Evolutionary conservation across 768 basidiomycete genomes (phyloP).

Genomic region (Leccinum incarnatum): DNA sequence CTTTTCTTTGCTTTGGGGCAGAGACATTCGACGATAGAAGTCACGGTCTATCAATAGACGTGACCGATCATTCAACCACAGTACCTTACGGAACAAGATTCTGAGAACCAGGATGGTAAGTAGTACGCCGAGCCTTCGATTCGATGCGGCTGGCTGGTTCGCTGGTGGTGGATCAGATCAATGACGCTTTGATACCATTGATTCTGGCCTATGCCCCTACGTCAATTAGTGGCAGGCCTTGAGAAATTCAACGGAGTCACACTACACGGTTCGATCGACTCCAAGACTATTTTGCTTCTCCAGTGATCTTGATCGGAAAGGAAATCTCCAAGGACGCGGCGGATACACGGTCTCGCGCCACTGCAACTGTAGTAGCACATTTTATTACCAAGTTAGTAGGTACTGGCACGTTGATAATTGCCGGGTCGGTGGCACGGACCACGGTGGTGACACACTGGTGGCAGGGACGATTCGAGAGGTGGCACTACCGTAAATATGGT

Average conservation of each 20-base stretch:
- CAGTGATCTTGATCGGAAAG: background rate
- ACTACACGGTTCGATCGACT: background rate
- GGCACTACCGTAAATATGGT: background rate
- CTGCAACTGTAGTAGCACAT: background rate
- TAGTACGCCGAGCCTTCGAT: background rate
- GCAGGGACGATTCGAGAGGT: conserved; percentile 2
- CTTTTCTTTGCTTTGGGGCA: background rate
- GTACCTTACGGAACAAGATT: background rate
- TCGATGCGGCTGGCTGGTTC: background rate
- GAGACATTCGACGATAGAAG: background rate
- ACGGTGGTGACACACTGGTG: conserved; percentile 1
- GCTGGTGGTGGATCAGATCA: background rate
- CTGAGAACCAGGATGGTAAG: background rate
- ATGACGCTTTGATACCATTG: background rate
- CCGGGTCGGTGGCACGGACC: background rate
- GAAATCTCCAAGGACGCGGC: background rate
- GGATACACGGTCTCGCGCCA: background rate
- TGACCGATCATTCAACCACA: background rate
- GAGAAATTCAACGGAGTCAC: background rate
- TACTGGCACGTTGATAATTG: background rate
- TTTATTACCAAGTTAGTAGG: background rate
- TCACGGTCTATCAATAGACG: background rate
- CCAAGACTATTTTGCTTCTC: background rate
- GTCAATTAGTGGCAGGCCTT: background rate
- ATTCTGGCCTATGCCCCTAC: background rate